Evolutionary conservation across 768 basidiomycete genomes (phyloP), one percentile per base, ranked within the genome.

Genomic region (Suillus plorans): DNA sequence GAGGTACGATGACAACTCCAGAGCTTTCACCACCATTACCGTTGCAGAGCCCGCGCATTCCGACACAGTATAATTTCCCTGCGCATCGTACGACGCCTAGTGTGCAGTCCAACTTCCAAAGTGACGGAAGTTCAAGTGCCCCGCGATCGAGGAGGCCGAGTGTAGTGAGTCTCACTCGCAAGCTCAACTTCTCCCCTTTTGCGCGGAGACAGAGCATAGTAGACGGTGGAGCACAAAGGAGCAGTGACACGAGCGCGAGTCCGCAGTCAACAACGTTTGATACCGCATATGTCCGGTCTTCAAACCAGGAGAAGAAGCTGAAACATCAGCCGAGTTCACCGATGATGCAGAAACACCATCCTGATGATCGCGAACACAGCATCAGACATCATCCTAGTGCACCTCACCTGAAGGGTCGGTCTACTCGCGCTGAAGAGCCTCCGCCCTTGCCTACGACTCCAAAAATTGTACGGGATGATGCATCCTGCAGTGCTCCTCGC

Each of bases 131-230:
- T 57, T 61, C 70, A 20, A 55, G 44, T 22, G 36, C 39, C 2
- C 10, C 65, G 5, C 67, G 65, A 10, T 20, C 52, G 37, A 71
- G 69, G 59, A 62, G 75, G 25, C 73, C 72, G 10, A 74, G 73
- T 10, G 73, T 74, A 12, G 74, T 68, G 42, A 76, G 71, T 36
- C 74, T 74, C 50, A 75, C 74, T 4, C 75, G 71, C n/a, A 76
- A 74, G 61, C 45, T 76, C 18, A 76, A 74, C 13, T 74, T 76
- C 50, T 70, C 69, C n/a, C 69, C 68, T 28, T 75, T 75, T 37
- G 49, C 63, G 53, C 75, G 75, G 25, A 67, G 67, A 61, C 69
- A 68, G 2, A 76, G 74, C 12, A 18, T 69, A 25, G 50, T 65
- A 22, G 75, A 73, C n/a, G 61, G 71, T 59, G 59, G 31, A 6